phyloP scores from a whole-genome alignment of 768 basidiomycete species.

The Leucocoprinus birnbaumii region DNA sequence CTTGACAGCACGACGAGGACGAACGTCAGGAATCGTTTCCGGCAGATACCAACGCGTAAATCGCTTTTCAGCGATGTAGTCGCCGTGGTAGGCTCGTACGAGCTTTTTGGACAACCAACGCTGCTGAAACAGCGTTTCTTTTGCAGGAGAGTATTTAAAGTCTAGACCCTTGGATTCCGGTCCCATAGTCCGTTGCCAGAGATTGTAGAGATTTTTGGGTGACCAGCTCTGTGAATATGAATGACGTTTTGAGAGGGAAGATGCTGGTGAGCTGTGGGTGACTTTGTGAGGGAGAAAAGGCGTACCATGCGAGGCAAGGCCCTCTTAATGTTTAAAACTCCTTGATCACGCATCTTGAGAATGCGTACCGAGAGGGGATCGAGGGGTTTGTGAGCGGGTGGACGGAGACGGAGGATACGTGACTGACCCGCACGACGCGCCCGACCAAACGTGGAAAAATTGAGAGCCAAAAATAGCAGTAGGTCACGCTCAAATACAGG shows the following conservation, averaged over 20 bases:
- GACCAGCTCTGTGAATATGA: constrained; percentile 71
- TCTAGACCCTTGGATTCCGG: constrained; percentile 44
- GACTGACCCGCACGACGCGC: not conserved
- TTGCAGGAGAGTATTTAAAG: constrained; percentile 50
- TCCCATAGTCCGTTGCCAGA: constrained; percentile 72
- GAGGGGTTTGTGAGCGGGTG: too few relatives aligned
- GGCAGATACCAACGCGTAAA: constrained; percentile 98
- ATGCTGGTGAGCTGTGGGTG: not conserved
- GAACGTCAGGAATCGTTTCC: constrained; percentile 79
- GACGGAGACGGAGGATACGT: not conserved
- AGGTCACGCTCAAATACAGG: not conserved
- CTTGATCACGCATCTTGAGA: constrained; percentile 33
- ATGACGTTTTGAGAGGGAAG: not conserved
- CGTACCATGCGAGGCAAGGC: constrained; percentile 82
- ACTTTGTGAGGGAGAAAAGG: not conserved
- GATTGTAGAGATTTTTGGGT: constrained; percentile 84
- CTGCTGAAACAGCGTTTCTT: constrained; percentile 78
- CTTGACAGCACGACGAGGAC: constrained; percentile 48
- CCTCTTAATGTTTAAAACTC: constrained; percentile 35
- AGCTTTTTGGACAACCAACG: constrained; percentile 87
- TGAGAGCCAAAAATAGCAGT: not conserved
- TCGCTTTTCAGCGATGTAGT: constrained; percentile 86
- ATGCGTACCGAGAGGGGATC: not conserved
- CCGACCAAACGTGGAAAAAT: constrained; percentile 3
- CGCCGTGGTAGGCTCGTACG: constrained; percentile 92